phyloP scores from a whole-genome alignment of 768 basidiomycete species.

The Suillus sp. region DNA sequence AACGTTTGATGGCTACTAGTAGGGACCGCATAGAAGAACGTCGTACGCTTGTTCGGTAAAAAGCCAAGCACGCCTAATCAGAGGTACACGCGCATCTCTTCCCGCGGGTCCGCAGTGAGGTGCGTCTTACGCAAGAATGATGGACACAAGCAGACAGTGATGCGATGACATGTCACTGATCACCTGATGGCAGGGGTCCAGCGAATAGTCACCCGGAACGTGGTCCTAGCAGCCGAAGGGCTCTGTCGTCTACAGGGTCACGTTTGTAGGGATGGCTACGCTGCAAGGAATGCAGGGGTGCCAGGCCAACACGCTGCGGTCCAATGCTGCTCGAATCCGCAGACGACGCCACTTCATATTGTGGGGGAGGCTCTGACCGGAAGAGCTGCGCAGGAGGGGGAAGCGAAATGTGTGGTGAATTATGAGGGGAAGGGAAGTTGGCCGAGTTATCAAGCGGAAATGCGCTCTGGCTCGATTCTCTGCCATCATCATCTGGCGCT shows the following conservation, averaged over 20 bases:
- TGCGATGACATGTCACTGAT: not conserved
- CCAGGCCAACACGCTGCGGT: conserved; percentile 45
- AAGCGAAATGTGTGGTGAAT: conserved; percentile 29
- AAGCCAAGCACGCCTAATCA: conserved; percentile 1
- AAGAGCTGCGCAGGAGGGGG: conserved; percentile 37
- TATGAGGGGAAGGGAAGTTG: conserved; percentile 16
- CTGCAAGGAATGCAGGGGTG: conserved; percentile 57
- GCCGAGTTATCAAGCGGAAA: conserved; percentile 15
- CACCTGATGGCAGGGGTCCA: conserved; percentile 6
- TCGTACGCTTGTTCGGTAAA: conserved; percentile 7
- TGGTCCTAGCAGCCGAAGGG: conserved; percentile 50
- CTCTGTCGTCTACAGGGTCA: conserved; percentile 62
- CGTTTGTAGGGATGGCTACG: conserved; percentile 60
- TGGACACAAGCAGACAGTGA: not conserved
- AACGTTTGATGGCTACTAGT: not conserved
- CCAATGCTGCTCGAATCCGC: conserved; percentile 27
- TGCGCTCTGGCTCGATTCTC: conserved; percentile 4
- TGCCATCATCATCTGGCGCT: conserved; percentile 13
- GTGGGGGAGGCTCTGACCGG: conserved; percentile 28
- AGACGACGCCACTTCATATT: conserved; percentile 29
- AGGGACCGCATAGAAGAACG: not conserved
- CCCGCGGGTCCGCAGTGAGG: conserved; percentile 4
- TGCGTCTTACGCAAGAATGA: conserved; percentile 7
- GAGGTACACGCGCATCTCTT: conserved; percentile 1
- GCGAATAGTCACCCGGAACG: conserved; percentile 39